phyloP scores from a whole-genome alignment of 2,329 filamentous ascomycete species.

The Diaporthe sp. region DNA sequence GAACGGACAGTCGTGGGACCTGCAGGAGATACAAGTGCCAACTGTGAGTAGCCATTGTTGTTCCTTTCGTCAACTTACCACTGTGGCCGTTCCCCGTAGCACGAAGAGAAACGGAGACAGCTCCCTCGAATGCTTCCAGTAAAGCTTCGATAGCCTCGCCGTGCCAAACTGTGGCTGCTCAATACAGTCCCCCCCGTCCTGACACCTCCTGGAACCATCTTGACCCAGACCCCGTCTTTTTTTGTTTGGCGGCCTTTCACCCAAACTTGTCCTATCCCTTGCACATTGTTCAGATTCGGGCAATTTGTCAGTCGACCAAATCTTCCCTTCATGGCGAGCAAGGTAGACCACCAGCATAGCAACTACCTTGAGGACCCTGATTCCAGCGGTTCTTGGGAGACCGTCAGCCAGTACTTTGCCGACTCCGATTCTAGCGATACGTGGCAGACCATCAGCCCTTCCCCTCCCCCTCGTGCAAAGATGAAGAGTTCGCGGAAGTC shows the following conservation, averaged over 20 bases:
- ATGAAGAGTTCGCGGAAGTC: slow-evolving; percentile 8
- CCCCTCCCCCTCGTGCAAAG: background rate
- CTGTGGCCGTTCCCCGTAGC: too few species aligned
- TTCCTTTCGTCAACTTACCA: slow-evolving; percentile 13
- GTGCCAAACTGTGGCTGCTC: too few species aligned
- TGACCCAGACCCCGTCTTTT: background rate
- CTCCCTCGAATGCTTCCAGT: background rate
- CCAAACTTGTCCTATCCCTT: background rate
- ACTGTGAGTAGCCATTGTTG: slow-evolving; percentile 46
- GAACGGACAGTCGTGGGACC: slow-evolving; percentile 49
- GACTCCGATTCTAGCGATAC: slow-evolving; percentile 21
- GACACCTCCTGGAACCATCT: background rate
- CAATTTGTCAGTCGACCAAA: background rate
- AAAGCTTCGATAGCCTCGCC: background rate
- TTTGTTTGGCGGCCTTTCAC: background rate
- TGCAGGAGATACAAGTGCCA: slow-evolving; percentile 45
- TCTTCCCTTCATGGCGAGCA: slow-evolving; percentile 27
- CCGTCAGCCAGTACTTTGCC: slow-evolving; percentile 8
- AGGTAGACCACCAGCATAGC: background rate
- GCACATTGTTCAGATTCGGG: background rate
- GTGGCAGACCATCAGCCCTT: slow-evolving; percentile 9
- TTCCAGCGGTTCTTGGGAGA: slow-evolving; percentile 13
- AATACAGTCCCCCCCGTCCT: background rate
- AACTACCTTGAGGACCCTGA: slow-evolving; percentile 16
- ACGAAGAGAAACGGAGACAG: background rate